phyloP scores from a whole-genome alignment of 2,329 filamentous ascomycete genomes.

The Gremmenia infestans region DNA sequence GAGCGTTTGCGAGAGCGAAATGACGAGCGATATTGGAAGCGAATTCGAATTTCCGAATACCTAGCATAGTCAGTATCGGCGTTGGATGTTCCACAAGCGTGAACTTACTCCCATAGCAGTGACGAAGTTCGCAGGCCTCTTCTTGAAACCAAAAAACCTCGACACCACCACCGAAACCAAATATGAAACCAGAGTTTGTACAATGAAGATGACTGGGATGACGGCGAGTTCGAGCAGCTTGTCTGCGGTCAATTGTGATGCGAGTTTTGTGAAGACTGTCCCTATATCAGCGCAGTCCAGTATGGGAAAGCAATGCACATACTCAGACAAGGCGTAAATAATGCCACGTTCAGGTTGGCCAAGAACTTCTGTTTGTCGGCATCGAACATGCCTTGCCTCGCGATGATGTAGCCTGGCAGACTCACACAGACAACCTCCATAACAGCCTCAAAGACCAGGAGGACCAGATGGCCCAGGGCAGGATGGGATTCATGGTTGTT shows the following conservation, averaged over 20 bases:
- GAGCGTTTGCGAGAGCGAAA: constrained; percentile 89
- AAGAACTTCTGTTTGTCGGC: constrained; percentile 95
- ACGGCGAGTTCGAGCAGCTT: constrained; percentile 87
- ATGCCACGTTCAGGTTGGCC: constrained; percentile 89
- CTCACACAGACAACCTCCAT: constrained; percentile 94
- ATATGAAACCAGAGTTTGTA: constrained; percentile 87
- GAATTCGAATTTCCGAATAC: constrained; percentile 99
- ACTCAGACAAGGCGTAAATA: constrained; percentile 97
- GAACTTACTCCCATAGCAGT: constrained; percentile 78
- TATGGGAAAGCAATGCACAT: constrained; percentile 34
- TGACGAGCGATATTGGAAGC: constrained; percentile 89
- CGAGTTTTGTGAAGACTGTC: constrained; percentile 91
- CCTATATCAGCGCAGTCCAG: constrained; percentile 9
- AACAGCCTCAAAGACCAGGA: constrained; percentile 80
- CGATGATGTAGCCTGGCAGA: constrained; percentile 88
- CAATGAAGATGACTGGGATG: constrained; percentile 88
- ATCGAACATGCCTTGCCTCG: constrained; percentile 86
- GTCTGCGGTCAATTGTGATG: constrained; percentile 85
- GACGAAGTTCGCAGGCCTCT: constrained; percentile 87
- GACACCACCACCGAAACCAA: constrained; percentile 66
- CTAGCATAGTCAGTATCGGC: constrained; percentile 33
- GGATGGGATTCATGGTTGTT: constrained; percentile 36
- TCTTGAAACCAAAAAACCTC: constrained; percentile 73
- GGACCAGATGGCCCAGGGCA: constrained; percentile 36
- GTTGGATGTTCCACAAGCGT: not conserved